Conservation (phyloP, 805 yeast genomes). For the Henningerozyma blattae region DNA sequence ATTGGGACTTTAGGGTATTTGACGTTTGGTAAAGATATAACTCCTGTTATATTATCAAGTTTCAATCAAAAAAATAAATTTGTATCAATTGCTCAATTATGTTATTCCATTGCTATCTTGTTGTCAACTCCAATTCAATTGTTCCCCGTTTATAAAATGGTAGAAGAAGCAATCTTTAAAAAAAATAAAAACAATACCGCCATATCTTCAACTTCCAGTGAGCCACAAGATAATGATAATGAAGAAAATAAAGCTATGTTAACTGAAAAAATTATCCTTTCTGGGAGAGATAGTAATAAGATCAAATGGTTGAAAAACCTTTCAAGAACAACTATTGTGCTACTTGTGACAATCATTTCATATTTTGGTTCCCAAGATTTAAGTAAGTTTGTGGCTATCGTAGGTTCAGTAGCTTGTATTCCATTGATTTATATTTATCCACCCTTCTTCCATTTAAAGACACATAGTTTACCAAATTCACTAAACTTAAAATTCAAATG, state of each 20-base stretch:
- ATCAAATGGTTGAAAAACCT: constrained; percentile 58
- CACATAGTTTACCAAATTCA: constrained; percentile 28
- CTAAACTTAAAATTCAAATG: constrained; percentile 11
- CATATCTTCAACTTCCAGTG: neutral
- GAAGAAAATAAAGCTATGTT: neutral
- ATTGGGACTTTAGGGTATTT: constrained; percentile 60
- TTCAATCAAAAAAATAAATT: constrained; percentile 56
- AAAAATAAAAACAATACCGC: neutral
- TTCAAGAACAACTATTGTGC: constrained; percentile 42
- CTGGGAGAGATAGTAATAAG: constrained; percentile 2
- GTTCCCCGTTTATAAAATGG: constrained; percentile 65
- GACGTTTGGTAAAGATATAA: constrained; percentile 51
- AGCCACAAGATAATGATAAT: neutral
- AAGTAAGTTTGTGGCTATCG: constrained; percentile 66
- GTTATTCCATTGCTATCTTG: constrained; percentile 63
- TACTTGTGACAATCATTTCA: constrained; percentile 44
- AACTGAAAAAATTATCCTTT: neutral
- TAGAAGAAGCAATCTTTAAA: constrained; percentile 50
- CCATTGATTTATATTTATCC: constrained; percentile 82
- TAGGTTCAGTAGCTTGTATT: constrained; percentile 76
- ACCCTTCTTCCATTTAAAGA: constrained; percentile 56
- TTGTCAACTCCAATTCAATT: constrained; percentile 72
- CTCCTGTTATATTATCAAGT: constrained; percentile 61
- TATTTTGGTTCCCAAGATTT: constrained; percentile 56
- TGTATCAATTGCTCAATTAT: constrained; percentile 54